Conservation (phyloP, 2,329 filamentous ascomycete species). For the Westerdykella sp. region DNA sequence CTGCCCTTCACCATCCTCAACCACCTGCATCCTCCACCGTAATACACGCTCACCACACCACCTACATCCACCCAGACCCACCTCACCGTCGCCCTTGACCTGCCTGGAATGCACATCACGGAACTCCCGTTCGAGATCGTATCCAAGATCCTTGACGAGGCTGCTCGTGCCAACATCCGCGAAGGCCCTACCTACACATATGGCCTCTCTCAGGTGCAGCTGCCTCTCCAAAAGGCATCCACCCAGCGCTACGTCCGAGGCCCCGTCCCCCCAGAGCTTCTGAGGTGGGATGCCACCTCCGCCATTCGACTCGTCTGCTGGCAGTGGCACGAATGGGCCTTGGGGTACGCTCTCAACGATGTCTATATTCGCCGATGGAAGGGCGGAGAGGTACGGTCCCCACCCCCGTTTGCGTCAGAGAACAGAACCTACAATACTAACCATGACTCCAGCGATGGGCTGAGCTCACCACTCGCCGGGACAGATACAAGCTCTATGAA, state of each 20-base stretch:
- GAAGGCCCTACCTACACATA: conserved; percentile 48
- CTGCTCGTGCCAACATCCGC: conserved; percentile 43
- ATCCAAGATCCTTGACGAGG: conserved; percentile 45
- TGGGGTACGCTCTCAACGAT: conserved; percentile 46
- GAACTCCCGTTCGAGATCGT: conserved; percentile 49
- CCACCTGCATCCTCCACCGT: background rate
- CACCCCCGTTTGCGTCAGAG: background rate
- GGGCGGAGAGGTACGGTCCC: conserved; percentile 36
- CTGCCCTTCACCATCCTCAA: background rate
- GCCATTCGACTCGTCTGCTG: conserved; percentile 46
- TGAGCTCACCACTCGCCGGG: conserved; percentile 42
- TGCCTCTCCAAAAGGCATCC: conserved; percentile 41
- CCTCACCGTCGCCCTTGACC: background rate
- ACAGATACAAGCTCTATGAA: conserved; percentile 44
- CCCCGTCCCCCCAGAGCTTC: conserved; percentile 45
- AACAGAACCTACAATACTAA: background rate
- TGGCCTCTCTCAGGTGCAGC: conserved; percentile 46
- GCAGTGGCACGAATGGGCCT: conserved; percentile 49
- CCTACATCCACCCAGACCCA: background rate
- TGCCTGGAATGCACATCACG: conserved; percentile 43
- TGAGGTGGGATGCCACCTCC: conserved; percentile 47
- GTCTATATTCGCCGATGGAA: conserved; percentile 50
- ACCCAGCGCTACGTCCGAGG: conserved; percentile 48
- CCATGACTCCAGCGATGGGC: conserved; percentile 44
- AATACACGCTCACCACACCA: background rate